A percentile compares a stretch with the other conserved stretches of the same genome.
These are phyloP conservation scores for Trebouxia sp. DNA, from an alignment of 139 green algal species.

Conservation along the genomic window DNA sequence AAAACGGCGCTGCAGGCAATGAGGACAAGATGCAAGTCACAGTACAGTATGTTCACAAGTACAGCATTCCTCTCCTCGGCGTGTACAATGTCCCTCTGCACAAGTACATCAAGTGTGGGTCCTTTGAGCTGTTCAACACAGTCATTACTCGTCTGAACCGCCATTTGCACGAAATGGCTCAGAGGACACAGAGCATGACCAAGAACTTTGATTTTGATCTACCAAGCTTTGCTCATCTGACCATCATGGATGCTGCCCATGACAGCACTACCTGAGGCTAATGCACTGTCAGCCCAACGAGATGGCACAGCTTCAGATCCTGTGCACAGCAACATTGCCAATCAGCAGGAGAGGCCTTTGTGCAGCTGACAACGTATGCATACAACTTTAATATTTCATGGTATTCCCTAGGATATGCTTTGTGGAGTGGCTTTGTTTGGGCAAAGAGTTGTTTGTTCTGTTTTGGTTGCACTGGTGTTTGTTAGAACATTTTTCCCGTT, in stretches of 20 bases:
- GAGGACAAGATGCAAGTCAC: slow-evolving; percentile 49
- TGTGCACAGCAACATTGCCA: too few relatives aligned
- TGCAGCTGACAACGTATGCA: too few relatives aligned
- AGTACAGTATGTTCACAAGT: slow-evolving; percentile 50
- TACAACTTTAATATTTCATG: too few relatives aligned
- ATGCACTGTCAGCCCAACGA: too few relatives aligned
- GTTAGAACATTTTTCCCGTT: too few relatives aligned
- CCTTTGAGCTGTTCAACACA: slow-evolving; percentile 40
- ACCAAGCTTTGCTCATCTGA: slow-evolving; percentile 9
- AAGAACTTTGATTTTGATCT: not conserved
- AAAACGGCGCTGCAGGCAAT: slow-evolving; percentile 37
- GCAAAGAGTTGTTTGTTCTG: too few relatives aligned
- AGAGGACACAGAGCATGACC: slow-evolving; percentile 21
- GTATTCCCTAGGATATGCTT: too few relatives aligned
- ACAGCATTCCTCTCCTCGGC: slow-evolving; percentile 46
- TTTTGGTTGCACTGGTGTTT: too few relatives aligned
- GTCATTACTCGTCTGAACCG: slow-evolving; percentile 3
- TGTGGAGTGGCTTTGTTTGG: too few relatives aligned
- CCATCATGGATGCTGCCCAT: slow-evolving; percentile 15
- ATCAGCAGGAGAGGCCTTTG: too few relatives aligned
- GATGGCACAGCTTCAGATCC: not conserved
- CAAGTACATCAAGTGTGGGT: slow-evolving; percentile 50
- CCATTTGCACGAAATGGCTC: slow-evolving; percentile 17
- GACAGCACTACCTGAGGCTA: not conserved
- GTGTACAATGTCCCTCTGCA: slow-evolving; percentile 50